Evolutionary conservation across 495 filamentous ascomycete genomes (phyloP).

Genomic region (Sordaria brevicollis): DNA sequence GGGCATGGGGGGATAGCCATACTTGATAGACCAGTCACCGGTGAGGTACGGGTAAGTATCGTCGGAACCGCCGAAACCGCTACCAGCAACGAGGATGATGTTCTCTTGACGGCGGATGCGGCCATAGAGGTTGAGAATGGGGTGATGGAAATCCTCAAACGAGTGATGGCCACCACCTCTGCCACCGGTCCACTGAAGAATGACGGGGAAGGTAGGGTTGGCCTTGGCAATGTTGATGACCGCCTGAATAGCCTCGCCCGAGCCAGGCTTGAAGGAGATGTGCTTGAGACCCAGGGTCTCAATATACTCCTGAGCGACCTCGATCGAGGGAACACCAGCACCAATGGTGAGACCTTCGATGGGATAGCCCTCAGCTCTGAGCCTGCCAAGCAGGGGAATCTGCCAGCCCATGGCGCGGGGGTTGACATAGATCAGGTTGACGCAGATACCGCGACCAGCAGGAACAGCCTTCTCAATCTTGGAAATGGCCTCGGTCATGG

Average conservation of each 20-base stretch:
- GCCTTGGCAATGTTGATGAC: slow-evolving; percentile 90
- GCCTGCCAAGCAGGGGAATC: slow-evolving; percentile 76
- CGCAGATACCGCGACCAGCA: slow-evolving; percentile 81
- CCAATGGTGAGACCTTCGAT: slow-evolving; percentile 93
- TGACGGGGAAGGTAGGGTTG: slow-evolving; percentile 79
- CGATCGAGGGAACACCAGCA: slow-evolving; percentile 86
- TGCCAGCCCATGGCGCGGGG: slow-evolving; percentile 97
- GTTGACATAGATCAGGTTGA: slow-evolving; percentile 96
- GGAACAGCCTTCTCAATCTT: slow-evolving; percentile 87
- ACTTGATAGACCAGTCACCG: slow-evolving; percentile 73
- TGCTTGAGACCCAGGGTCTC: slow-evolving; percentile 89
- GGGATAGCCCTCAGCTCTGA: slow-evolving; percentile 80
- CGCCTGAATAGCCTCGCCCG: slow-evolving; percentile 75
- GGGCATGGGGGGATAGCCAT: slow-evolving; percentile 87
- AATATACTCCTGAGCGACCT: slow-evolving; percentile 90
- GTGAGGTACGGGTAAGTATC: slow-evolving; percentile 92
- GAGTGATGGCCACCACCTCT: slow-evolving; percentile 92
- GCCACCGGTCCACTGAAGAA: slow-evolving; percentile 92
- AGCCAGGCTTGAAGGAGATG: slow-evolving; percentile 91
- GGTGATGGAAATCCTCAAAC: slow-evolving; percentile 90
- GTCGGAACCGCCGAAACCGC: slow-evolving; percentile 82
- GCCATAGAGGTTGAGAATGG: slow-evolving; percentile 83
- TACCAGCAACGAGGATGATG: slow-evolving; percentile 80
- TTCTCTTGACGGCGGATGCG: slow-evolving; percentile 74
- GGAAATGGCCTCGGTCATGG: slow-evolving; percentile 75